These are phyloP conservation scores for Cephalotrichum gorgonifer DNA, from an alignment of 2,329 filamentous ascomycete species.

Conservation along the genomic window DNA sequence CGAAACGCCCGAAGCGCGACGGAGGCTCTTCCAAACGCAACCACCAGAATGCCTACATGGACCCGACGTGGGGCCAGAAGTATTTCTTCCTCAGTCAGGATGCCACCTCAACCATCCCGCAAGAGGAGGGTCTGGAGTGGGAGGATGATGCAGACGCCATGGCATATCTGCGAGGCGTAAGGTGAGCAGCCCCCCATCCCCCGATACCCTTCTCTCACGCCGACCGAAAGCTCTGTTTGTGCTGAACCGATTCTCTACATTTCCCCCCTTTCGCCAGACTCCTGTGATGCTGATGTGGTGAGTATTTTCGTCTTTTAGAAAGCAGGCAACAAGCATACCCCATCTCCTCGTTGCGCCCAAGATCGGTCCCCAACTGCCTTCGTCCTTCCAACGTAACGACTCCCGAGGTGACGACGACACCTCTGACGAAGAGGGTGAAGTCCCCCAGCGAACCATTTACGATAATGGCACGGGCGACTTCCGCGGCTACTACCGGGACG, in stretches of 20 bases:
- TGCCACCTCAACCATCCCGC: constrained; percentile 30
- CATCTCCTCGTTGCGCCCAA: constrained; percentile 57
- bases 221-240: background rate
- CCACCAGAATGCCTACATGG: constrained; percentile 35
- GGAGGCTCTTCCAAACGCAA: constrained; percentile 19
- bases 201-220: background rate
- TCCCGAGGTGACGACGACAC: constrained; percentile 11
- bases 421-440: constrained; percentile 18
- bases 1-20: constrained; percentile 14
- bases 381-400: constrained; percentile 18
- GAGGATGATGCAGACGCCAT: constrained; percentile 59
- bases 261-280: constrained; percentile 5
- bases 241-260: constrained; percentile 4
- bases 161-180: constrained; percentile 64
- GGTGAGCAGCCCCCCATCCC: constrained; percentile 12
- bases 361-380: constrained; percentile 39
- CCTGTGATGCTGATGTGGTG: constrained; percentile 36
- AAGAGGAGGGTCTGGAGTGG: constrained; percentile 52
- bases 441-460: constrained; percentile 25
- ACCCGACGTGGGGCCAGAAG: constrained; percentile 61
- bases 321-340: constrained; percentile 66
- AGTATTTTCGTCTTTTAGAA: constrained; percentile 38
- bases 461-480: constrained; percentile 38
- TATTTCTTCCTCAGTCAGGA: constrained; percentile 59
- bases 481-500: constrained; percentile 63